Percentiles rank a stretch among this genome's conserved stretches.
Conservation (phyloP, 495 filamentous ascomycete species). For the Pseudevernia furfuracea region DNA sequence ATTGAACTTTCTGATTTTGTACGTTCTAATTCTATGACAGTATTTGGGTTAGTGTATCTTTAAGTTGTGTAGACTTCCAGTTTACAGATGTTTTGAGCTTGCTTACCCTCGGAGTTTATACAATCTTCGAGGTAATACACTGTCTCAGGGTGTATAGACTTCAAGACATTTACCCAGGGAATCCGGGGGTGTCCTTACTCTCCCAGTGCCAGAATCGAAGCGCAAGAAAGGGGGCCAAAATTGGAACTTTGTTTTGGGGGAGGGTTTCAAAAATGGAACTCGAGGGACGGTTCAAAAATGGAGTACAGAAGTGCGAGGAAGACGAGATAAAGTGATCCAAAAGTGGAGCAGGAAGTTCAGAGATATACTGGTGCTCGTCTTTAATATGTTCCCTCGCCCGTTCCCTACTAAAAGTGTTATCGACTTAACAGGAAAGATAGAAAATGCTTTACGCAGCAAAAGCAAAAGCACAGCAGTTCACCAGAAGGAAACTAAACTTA, state of each 20-base stretch:
- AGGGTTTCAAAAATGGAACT: not conserved
- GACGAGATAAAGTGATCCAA: conserved; percentile 1
- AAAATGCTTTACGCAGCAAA: conserved; percentile 19
- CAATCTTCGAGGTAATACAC: not conserved
- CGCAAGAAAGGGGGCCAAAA: not conserved
- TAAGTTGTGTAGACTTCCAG: not conserved
- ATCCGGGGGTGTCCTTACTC: not conserved
- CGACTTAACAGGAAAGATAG: not conserved
- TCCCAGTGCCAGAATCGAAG: not conserved
- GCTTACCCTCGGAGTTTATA: not conserved
- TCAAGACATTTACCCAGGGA: not conserved
- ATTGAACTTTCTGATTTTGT: too few species aligned
- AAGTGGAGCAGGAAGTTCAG: not conserved
- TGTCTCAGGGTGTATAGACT: not conserved
- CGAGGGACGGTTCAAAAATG: not conserved
- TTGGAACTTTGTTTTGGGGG: conserved; percentile 1
- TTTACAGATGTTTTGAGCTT: not conserved
- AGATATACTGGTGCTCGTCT: not conserved
- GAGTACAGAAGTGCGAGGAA: not conserved
- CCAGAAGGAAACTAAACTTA: conserved; percentile 23
- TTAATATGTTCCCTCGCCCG: not conserved
- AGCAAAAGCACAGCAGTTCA: conserved; percentile 22
- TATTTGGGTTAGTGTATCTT: not conserved
- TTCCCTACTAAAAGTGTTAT: not conserved
- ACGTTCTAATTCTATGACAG: not conserved